Evolutionary conservation across 1,284 basidiomycete genomes (phyloP), one percentile per base, ranked within the genome.

Genomic region (Polyporus tsugae): DNA sequence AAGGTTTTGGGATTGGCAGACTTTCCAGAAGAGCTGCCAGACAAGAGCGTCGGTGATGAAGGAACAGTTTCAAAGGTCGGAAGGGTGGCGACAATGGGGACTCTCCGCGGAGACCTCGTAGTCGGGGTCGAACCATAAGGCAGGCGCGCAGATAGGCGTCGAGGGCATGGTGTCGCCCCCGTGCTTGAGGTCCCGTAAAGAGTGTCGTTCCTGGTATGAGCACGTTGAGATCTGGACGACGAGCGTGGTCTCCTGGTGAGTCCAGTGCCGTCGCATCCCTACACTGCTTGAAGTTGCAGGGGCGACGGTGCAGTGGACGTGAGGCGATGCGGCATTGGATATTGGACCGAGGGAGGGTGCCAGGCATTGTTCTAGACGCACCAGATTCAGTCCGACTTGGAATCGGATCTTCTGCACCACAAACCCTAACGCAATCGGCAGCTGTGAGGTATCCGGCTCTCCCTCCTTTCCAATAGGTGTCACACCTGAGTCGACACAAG

Each of bases 401-500:
- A 38, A 38, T 38, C 35, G 55, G 55, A 58, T 58, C 36, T 58
- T 35, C 36, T 35, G 35, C 55, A 38, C 55, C 36, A 38, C 36
- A 58, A 19, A 38, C 17, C 55, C 36, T n/a, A 38, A n/a, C 9
- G 19, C 35, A 35, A 58, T 58, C 55, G 19, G 10, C 36, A 36
- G 36, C 35, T 19, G 17, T 17, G 9, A 55, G 53, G 17, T 35
- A 55, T 33, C 52, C 35, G 15, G 29, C 6, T 57, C 4, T 58
- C 19, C 36, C 19, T 36, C 19, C 55, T 33, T 38, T 58, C n/a
- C 17, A 5, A 36, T 35, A 35, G 22, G 55, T 35, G 17, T 35
- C 17, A 22, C 36, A 38, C 55, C 33, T 2, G 33, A 11, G 55
- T 19, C 52, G 52, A 55, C 19, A 29, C 17, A 35, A 35, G 55